Evolutionary conservation across 2,329 filamentous ascomycete genomes (phyloP), one percentile per base, ranked within the genome.

Genomic region (Ophiostoma himal-ulmi): DNA sequence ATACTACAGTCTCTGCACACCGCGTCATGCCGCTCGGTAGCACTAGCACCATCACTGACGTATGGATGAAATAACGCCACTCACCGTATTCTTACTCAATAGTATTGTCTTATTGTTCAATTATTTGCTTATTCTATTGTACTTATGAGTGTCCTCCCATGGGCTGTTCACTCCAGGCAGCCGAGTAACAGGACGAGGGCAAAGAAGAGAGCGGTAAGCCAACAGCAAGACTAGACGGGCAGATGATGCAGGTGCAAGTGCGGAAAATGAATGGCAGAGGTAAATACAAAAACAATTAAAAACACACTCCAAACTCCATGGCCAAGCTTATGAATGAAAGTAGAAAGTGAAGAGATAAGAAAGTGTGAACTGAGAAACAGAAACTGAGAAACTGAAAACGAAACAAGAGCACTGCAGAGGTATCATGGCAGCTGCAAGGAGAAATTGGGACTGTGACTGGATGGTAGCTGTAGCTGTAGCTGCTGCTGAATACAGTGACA

Each of bases 301-400:
- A 17, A 20, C 11, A 68, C 26, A 54, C 41, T n/a, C 26, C 44
- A 68, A 48, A 68, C 41, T 17, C 65, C 62, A 22, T 65, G 62
- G 62, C 62, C 34, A 65, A 64, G 60, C 60, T 34, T 14, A 65
- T 41, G 7, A 65, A 65, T 39, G 20, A 39, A 39, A 22, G n/a
- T 37, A 20, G 26, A n/a, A 39, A 64, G 34, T 13, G 60, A 37
- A 64, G 37, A 14, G 10, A 30, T 30, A 30, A 30, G 30, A 30
- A 3, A 30, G 3, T 30, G 30, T 30, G 30, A 30, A 30, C 26
- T 30, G 57, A 44, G 17, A 48, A 48, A 36, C 22, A 36, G 22
- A 30, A 30, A 13, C 11, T 30, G 54, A 30, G 14, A 62, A 34
- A 62, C 22, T 36, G 30, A 14, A 62, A 62, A 17, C 30, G 30